Evolutionary conservation across 1,284 basidiomycete species (phyloP), one percentile per base, ranked within the genome.

Genomic region (Thecaphora thlaspeos): DNA sequence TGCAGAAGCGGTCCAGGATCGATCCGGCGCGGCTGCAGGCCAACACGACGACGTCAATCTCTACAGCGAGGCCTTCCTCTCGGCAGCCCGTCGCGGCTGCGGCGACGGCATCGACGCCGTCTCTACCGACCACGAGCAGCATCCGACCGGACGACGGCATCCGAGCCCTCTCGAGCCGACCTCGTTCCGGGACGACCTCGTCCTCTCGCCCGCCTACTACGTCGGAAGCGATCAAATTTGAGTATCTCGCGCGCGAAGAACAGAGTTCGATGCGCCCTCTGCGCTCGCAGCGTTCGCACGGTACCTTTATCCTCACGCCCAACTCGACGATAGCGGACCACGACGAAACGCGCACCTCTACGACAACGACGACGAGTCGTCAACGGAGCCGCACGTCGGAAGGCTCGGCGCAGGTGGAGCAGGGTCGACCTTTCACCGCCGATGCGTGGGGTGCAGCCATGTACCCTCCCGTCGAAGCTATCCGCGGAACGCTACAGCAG

Each of bases 171-270:
- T n/a, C n/a, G n/a, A n/a, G n/a, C n/a, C n/a, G n/a, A n/a, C n/a
- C n/a, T n/a, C n/a, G n/a, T n/a, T n/a, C n/a, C n/a, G n/a, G n/a
- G n/a, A n/a, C n/a, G n/a, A n/a, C n/a, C 12, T 52, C 52, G 5
- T 51, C 60, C 4, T 40, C 46, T 18, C 34, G 40, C 18, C 59
- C 59, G 22, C 63, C 63, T 2, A 66, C 63, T 3, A 59, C 63
- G 1, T 58, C 59, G 0, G 63, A 66, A 28, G 50, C 47, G 17
- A 66, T 66, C 59, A 66, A 66, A 32, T 42, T 52, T 18, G 63
- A 62, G 18, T 66, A 66, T 14, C 63, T 61, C 5, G 50, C 48
- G 18, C n/a, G 48, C 9, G 19, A 50, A 5, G 32, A 17, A 5
- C 24, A 2, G 19, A 5, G 26, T 11, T 28, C 26, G 26, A 11